These are phyloP conservation scores for Macrocybe gigantea DNA, from an alignment of 768 basidiomycete genomes.

Conservation along the genomic window DNA sequence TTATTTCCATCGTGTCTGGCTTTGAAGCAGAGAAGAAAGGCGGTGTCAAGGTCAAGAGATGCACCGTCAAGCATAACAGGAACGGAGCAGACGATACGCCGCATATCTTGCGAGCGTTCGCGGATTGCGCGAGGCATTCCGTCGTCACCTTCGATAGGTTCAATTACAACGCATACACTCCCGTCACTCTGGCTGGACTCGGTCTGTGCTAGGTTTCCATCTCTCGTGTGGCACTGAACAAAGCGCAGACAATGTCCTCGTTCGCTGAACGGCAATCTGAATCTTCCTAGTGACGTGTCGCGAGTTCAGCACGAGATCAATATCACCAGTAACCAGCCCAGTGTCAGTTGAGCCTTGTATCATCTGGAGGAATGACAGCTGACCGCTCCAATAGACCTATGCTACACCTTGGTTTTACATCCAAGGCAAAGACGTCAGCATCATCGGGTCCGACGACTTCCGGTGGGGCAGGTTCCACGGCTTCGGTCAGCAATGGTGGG, in stretches of 20 bases:
- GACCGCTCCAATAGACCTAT: conserved; percentile 22
- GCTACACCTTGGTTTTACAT: conserved; percentile 43
- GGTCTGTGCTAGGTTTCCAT: conserved; percentile 12
- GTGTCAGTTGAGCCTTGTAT: conserved; percentile 17
- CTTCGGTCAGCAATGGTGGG: conserved; percentile 48
- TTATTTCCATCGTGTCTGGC: too few relatives aligned
- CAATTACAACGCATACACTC: conserved; percentile 32
- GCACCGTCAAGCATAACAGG: conserved; percentile 20
- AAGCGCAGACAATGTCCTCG: conserved; percentile 31
- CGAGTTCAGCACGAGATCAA: conserved; percentile 35
- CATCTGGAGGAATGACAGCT: background rate
- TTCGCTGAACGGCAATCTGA: conserved; percentile 37
- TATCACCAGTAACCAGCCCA: conserved; percentile 27
- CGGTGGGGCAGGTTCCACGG: conserved; percentile 38
- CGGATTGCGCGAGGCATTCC: conserved; percentile 25
- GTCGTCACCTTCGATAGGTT: conserved; percentile 26
- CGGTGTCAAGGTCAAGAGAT: conserved; percentile 1
- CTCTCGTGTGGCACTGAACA: background rate
- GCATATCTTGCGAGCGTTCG: conserved; percentile 28
- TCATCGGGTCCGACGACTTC: conserved; percentile 32
- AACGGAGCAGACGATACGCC: conserved; percentile 28
- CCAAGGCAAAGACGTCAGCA: conserved; percentile 31
- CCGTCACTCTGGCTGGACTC: conserved; percentile 25
- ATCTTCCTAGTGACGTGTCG: conserved; percentile 36
- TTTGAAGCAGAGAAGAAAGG: too few relatives aligned